Evolutionary conservation across 2,329 filamentous ascomycete genomes (phyloP).

Genomic region (Trichoderma simmonsii): DNA sequence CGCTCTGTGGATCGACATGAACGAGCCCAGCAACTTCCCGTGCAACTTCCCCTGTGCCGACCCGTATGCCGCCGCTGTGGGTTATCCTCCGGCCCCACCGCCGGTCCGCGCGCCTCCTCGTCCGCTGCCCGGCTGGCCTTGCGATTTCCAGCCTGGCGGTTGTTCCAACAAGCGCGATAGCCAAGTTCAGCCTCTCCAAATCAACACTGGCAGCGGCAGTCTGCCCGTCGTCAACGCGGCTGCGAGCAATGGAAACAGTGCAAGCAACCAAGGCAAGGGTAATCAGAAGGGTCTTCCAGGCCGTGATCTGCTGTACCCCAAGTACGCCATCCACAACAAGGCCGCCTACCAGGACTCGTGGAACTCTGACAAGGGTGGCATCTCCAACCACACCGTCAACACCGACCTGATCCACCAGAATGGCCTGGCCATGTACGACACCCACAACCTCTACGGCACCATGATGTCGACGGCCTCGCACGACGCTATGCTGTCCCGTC

Average conservation of each 20-base stretch:
- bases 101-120: constrained; percentile 61
- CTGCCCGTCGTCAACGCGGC: neutral
- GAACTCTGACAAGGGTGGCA: constrained; percentile 58
- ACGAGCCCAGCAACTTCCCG: constrained; percentile 41
- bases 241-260: constrained; percentile 3
- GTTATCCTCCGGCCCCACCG: constrained; percentile 59
- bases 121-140: constrained; percentile 65
- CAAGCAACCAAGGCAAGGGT: constrained; percentile 55
- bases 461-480: constrained; percentile 77
- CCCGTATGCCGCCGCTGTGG: constrained; percentile 28
- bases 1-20: constrained; percentile 74
- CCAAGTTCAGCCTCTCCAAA: neutral
- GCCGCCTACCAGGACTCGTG: constrained; percentile 46
- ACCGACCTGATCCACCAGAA: constrained; percentile 76
- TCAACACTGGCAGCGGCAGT: constrained; percentile 6
- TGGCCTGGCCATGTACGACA: constrained; percentile 73
- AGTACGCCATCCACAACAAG: constrained; percentile 73
- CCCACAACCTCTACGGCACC: constrained; percentile 76
- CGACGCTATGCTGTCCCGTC: constrained; percentile 61
- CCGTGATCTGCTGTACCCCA: constrained; percentile 68
- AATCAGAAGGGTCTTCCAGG: constrained; percentile 33
- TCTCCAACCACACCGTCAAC: constrained; percentile 60
- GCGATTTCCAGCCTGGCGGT: constrained; percentile 29
- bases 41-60: constrained; percentile 31
- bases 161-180: constrained; percentile 19